Percentiles rank a stretch among this genome's conserved stretches.
Conservation (phyloP, 257 asterid genomes). For the Echites panduratus region DNA sequence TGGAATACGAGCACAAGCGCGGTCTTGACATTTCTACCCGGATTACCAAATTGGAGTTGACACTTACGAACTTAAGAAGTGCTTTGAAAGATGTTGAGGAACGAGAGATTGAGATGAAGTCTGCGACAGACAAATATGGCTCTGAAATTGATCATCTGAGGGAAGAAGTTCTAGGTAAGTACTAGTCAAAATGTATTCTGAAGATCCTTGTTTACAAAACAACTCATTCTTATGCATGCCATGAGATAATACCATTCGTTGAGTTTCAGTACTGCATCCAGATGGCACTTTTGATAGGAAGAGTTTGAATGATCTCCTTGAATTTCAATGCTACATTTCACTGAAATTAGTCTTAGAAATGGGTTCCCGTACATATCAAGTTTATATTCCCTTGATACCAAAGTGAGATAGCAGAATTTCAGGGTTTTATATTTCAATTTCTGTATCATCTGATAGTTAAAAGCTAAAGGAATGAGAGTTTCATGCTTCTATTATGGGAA, state of each 20-base stretch:
- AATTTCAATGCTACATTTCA: neutral
- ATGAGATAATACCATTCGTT: neutral
- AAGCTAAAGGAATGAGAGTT: neutral
- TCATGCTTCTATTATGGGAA: neutral
- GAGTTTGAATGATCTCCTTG: neutral
- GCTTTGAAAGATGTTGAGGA: constrained; percentile 52
- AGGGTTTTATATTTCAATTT: neutral
- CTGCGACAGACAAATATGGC: constrained; percentile 51
- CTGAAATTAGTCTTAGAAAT: neutral
- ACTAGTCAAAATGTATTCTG: neutral
- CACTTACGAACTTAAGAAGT: constrained; percentile 44
- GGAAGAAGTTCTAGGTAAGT: constrained; percentile 62
- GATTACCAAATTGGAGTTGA: constrained; percentile 72
- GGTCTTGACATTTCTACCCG: constrained; percentile 60
- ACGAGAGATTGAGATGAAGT: constrained; percentile 56
- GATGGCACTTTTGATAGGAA: neutral
- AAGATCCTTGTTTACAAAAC: neutral
- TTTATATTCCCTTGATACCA: neutral
- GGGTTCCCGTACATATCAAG: neutral
- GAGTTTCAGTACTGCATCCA: neutral
- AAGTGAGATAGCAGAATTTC: neutral
- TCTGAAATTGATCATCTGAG: constrained; percentile 55
- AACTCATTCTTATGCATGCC: neutral
- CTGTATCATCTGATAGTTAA: neutral
- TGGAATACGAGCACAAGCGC: constrained; percentile 92